Base-by-base conservation (phyloP, 192 early-diverging fungal genomes). In the Pecoramyces ruminantium region DNA sequence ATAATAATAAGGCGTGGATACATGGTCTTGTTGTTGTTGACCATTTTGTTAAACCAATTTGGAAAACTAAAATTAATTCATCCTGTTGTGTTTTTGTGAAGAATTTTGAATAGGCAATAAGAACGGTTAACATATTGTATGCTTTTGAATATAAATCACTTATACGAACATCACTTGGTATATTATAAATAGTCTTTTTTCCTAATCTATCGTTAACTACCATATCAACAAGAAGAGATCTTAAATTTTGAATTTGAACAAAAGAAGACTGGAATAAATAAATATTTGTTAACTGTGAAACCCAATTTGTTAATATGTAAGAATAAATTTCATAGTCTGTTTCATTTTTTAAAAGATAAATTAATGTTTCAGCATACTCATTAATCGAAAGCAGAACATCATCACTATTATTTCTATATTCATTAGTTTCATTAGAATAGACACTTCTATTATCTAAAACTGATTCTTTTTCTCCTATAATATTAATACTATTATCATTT, bases 1-100 rank as follows among this genome's bases (percentile, higher is more conserved):
- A 91, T 15, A 96, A 84, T 28, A 88, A 92, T 29, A 98, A 87
- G 11, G 92, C 91, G 77, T 97, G 91, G 38, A 97, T 90, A 83
- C 95, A 97, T 30, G 89, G 88, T 81, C 92, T 92, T 18, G 95
- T 92, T 21, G 92, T 91, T 8, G 86, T 86, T 6, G 92, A 89
- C 81, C 93, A 90, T 18, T 89, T 87, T 13, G 87, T 87, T 79
- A 97, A 86, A 4, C 96, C 96, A 29, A 88, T 84, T 38, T 91
- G 88, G 82, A 98, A 94, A 4, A 93, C 87, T 30, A 83, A 79
- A 25, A 96, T 89, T 11, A 97, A 86, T 40, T 89, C 87, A 78
- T 96, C 93, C 78, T 92, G 86, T 9, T 92, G 86, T n/a, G 88
- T 82, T 82, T 90, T 92, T 38, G 82, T 85, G 79, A 95, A 92